These are phyloP conservation scores for Grigorovia transvaalensis DNA, from an alignment of 805 yeast species.

Conservation along the genomic window DNA sequence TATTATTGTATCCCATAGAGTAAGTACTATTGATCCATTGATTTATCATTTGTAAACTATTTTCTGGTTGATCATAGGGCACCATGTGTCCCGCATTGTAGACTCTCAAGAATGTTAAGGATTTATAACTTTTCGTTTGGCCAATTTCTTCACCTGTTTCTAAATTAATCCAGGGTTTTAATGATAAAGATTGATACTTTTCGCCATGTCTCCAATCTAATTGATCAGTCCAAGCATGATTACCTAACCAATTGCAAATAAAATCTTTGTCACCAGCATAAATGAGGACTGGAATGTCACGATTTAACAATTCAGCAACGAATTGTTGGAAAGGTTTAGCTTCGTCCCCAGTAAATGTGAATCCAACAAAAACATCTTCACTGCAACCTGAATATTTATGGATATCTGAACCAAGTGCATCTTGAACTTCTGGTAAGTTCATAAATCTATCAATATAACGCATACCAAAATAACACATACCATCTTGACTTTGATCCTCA, in stretches of 20 bases:
- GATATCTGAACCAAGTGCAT: slow-evolving; percentile 79
- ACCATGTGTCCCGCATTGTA: slow-evolving; percentile 89
- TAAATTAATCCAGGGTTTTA: slow-evolving; percentile 34
- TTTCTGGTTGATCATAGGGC: slow-evolving; percentile 76
- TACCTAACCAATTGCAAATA: slow-evolving; percentile 90
- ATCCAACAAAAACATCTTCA: slow-evolving; percentile 55
- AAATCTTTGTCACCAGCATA: slow-evolving; percentile 94
- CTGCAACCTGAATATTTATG: slow-evolving; percentile 59
- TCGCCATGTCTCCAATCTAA: slow-evolving; percentile 54
- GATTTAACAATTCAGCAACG: slow-evolving; percentile 58
- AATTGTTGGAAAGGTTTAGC: slow-evolving; percentile 72
- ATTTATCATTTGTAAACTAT: slow-evolving; percentile 59
- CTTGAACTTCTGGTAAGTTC: slow-evolving; percentile 61
- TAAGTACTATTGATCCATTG: slow-evolving; percentile 55
- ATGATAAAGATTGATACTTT: slow-evolving; percentile 34
- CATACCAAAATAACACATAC: slow-evolving; percentile 63
- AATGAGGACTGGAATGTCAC: slow-evolving; percentile 66
- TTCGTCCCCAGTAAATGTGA: slow-evolving; percentile 73
- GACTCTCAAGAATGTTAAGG: slow-evolving; percentile 68
- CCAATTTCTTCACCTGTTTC: slow-evolving; percentile 44
- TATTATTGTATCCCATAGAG: slow-evolving; percentile 6
- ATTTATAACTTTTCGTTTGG: slow-evolving; percentile 57
- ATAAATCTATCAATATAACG: slow-evolving; percentile 62
- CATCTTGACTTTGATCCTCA: slow-evolving; percentile 50
- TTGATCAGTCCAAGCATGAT: slow-evolving; percentile 68